Evolutionary conservation across 2,329 filamentous ascomycete species (phyloP).

Genomic region (Blastomyces gilchristii): DNA sequence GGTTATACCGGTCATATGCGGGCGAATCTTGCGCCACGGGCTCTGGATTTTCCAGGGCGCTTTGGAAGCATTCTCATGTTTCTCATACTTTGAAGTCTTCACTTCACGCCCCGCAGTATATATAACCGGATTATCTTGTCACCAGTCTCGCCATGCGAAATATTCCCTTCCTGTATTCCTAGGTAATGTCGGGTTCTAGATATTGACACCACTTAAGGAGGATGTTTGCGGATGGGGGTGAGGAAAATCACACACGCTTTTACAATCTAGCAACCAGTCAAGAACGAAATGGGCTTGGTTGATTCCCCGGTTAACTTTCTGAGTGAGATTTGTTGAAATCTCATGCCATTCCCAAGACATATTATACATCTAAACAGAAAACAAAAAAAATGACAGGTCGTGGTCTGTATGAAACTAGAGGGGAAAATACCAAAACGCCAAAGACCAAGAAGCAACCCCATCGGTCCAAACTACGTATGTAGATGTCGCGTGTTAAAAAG

Average conservation of each 20-base stretch:
- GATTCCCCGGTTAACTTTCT: neutral
- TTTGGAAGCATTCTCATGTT: neutral
- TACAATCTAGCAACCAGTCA: neutral
- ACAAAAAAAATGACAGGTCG: neutral
- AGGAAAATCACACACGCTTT: neutral
- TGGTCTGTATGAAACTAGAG: neutral
- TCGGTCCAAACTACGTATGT: neutral
- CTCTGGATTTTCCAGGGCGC: neutral
- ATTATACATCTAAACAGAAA: neutral
- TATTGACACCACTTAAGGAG: neutral
- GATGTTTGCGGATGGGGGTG: neutral
- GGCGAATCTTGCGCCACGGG: neutral
- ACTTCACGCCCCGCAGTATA: neutral
- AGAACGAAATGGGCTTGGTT: neutral
- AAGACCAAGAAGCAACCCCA: neutral
- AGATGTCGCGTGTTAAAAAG: neutral
- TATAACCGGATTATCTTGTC: neutral
- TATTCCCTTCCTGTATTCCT: neutral
- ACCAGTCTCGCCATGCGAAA: neutral
- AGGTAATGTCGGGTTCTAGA: neutral
- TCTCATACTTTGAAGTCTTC: neutral
- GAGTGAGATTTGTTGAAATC: constrained; percentile 8
- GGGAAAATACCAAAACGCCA: neutral
- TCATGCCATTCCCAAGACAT: neutral
- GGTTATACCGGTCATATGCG: neutral